These are phyloP conservation scores for Penicillium dipodomyicola DNA, from an alignment of 495 filamentous ascomycete genomes.

Conservation along the genomic window DNA sequence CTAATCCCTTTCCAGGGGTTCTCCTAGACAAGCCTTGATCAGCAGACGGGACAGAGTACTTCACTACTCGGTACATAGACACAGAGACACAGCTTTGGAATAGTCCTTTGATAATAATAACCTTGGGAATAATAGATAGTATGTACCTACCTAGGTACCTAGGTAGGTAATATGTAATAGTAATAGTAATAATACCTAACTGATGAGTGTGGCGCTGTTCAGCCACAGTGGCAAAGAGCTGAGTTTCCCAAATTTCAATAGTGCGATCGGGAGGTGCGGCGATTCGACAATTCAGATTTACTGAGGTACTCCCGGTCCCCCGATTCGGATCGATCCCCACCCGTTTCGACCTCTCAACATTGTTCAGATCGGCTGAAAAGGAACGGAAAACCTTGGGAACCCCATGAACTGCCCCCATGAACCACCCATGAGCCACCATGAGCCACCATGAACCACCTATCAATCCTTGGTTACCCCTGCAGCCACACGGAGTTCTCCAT, in stretches of 20 bases:
- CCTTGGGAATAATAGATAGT: too few relatives aligned
- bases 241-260: slow-evolving; percentile 5
- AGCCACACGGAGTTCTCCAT: background rate
- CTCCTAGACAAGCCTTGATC: background rate
- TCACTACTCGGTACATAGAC: too few relatives aligned
- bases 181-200: too few relatives aligned
- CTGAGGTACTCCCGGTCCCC: background rate
- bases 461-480: background rate
- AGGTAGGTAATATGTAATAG: too few relatives aligned
- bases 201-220: background rate
- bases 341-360: background rate
- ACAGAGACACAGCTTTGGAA: too few relatives aligned
- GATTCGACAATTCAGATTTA: too few relatives aligned
- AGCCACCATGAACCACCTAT: background rate
- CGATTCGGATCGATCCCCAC: background rate
- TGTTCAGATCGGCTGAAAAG: background rate
- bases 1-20: background rate
- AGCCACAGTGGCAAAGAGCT: slow-evolving; percentile 6
- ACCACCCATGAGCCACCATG: too few relatives aligned
- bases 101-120: too few relatives aligned
- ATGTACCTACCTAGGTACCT: too few relatives aligned
- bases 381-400: background rate
- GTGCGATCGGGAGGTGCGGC: background rate
- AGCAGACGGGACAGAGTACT: too few relatives aligned
- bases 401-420: background rate